Evolutionary conservation across 257 asterid genomes (phyloP).

Genomic region (Mitragyna speciosa): DNA sequence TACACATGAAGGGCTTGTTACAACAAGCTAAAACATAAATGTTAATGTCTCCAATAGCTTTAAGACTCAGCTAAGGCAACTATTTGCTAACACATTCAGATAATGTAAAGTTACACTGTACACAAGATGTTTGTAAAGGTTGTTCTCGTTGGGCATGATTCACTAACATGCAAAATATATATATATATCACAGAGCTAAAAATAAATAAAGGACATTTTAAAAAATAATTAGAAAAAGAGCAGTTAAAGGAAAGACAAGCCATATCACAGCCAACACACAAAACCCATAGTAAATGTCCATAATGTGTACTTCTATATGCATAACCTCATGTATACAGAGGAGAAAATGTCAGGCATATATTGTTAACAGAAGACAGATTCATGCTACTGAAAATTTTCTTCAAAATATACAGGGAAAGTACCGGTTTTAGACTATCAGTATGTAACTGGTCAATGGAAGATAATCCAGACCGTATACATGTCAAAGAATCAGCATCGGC

Average conservation of each 20-base stretch:
- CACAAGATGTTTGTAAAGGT: background rate
- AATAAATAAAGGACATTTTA: background rate
- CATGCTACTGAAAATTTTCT: background rate
- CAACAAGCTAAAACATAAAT: background rate
- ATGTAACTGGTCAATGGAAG: slow-evolving; percentile 66
- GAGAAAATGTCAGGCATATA: background rate
- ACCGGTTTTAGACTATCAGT: slow-evolving; percentile 65
- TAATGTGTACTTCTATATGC: background rate
- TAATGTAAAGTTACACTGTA: background rate
- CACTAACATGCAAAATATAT: background rate
- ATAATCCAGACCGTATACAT: slow-evolving; percentile 85
- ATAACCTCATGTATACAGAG: background rate
- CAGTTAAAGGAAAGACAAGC: background rate
- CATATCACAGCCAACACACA: background rate
- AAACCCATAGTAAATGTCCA: background rate
- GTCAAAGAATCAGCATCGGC: slow-evolving; percentile 95
- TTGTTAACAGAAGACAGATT: background rate
- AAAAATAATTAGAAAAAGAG: background rate
- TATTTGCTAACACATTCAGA: background rate
- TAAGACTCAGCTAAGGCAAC: background rate
- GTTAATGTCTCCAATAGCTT: background rate
- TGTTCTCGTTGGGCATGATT: background rate
- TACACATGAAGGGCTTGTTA: background rate
- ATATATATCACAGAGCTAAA: background rate
- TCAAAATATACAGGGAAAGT: slow-evolving; percentile 13